A percentile compares a stretch with the other conserved stretches of the same genome.
These are phyloP conservation scores for Fusarium nodosum DNA, from an alignment of 2,329 filamentous ascomycete species.

Conservation along the genomic window DNA sequence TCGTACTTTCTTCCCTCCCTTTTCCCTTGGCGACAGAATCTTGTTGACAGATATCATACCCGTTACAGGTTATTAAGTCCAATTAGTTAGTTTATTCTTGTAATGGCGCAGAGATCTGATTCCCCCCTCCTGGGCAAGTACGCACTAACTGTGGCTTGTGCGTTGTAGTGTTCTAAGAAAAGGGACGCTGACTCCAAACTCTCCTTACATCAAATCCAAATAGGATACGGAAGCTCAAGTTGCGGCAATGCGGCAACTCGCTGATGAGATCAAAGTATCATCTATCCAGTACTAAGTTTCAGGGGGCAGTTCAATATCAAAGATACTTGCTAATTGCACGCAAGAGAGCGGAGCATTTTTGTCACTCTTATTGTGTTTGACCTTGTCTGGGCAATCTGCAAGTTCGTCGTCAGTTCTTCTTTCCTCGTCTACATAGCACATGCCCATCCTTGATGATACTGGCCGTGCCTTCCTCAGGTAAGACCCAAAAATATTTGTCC, in stretches of 20 bases:
- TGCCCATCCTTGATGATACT: not conserved
- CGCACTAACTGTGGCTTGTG: conserved; percentile 24
- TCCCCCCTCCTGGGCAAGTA: not conserved
- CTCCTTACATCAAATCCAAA: not conserved
- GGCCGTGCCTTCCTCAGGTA: conserved; percentile 33
- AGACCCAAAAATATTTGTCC: conserved; percentile 9
- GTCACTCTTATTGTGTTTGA: conserved; percentile 36
- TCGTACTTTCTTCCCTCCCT: conserved; percentile 9
- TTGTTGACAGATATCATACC: conserved; percentile 4
- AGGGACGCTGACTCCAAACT: conserved; percentile 8
- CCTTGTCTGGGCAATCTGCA: conserved; percentile 22
- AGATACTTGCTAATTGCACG: conserved; percentile 22
- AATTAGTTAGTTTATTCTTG: not conserved
- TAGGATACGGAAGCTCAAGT: not conserved
- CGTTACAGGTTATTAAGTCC: conserved; percentile 1
- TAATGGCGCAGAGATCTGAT: conserved; percentile 1
- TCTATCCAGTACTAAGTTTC: conserved; percentile 12
- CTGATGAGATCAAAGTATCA: conserved; percentile 21
- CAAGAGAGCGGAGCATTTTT: conserved; percentile 14
- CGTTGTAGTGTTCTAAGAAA: conserved; percentile 27
- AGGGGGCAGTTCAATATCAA: conserved; percentile 33
- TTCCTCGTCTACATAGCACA: conserved; percentile 12
- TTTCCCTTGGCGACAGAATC: conserved; percentile 22
- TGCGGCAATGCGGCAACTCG: conserved; percentile 13
- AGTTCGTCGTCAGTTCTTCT: conserved; percentile 9